Percentiles rank a stretch among this genome's conserved stretches.
These are phyloP conservation scores for Graphiopsis chlorocephala DNA, from an alignment of 2,329 filamentous ascomycete genomes.

Conservation along the genomic window DNA sequence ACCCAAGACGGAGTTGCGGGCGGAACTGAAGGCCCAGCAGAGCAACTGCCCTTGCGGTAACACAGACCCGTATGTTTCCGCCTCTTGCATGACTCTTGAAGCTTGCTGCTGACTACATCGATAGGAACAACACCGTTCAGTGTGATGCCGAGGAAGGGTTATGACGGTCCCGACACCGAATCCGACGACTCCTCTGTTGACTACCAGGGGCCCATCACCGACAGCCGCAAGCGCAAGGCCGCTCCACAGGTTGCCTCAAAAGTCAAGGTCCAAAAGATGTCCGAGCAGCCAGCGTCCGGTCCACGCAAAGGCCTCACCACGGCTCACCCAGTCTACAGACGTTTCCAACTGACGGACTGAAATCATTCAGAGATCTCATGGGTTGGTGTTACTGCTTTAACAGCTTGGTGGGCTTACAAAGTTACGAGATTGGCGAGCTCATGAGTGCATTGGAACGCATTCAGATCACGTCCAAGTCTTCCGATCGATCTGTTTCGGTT, in stretches of 20 bases:
- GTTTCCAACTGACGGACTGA: neutral
- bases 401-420: neutral
- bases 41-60: neutral
- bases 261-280: neutral
- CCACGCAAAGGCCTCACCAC: neutral
- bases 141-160: neutral
- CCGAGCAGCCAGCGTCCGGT: neutral
- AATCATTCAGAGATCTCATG: neutral
- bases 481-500: neutral
- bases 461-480: neutral
- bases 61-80: neutral
- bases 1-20: neutral
- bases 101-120: neutral
- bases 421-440: neutral
- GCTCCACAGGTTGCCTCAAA: neutral
- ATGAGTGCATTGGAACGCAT: neutral
- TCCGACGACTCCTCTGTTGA: neutral
- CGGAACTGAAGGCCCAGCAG: neutral
- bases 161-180: neutral
- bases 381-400: neutral
- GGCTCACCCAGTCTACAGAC: neutral
- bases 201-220: neutral
- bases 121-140: neutral
- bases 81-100: neutral
- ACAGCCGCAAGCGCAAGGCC: neutral